Conservation (phyloP, 2,329 filamentous ascomycete species). For the Clonostachys solani region DNA sequence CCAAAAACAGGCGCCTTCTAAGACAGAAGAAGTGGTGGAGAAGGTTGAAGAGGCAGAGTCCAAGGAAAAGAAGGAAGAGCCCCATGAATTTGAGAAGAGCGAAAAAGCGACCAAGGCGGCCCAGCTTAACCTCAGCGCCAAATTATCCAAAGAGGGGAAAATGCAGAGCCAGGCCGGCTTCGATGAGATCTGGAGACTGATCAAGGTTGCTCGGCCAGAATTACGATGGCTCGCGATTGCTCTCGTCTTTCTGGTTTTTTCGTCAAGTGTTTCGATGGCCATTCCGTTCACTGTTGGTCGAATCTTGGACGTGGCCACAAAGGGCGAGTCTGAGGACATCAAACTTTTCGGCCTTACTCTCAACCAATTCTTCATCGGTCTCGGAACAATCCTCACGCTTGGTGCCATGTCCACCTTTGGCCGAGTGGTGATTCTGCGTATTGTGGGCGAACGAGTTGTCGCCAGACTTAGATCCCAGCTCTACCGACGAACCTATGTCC, state of each 20-base stretch:
- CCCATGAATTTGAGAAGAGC: conserved; percentile 55
- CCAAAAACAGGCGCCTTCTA: conserved; percentile 15
- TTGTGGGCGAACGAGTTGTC: conserved; percentile 93
- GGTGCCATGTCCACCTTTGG: conserved; percentile 92
- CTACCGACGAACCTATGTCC: conserved; percentile 88
- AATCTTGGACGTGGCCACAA: conserved; percentile 87
- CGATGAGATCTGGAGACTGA: conserved; percentile 77
- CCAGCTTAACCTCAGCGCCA: conserved; percentile 84
- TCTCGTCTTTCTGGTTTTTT: conserved; percentile 81
- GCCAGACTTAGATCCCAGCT: conserved; percentile 83
- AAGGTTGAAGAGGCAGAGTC: conserved; percentile 18
- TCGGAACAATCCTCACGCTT: conserved; percentile 71
- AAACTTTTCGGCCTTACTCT: conserved; percentile 80
- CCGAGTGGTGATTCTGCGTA: conserved; percentile 85
- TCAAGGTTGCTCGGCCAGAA: conserved; percentile 88
- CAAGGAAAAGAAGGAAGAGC: conserved; percentile 28
- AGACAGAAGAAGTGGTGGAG: conserved; percentile 13
- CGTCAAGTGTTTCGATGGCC: conserved; percentile 90
- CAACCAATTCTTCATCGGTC: conserved; percentile 81
- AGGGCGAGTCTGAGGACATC: conserved; percentile 59
- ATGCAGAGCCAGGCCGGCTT: conserved; percentile 54
- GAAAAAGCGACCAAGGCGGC: conserved; percentile 84
- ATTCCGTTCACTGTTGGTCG: conserved; percentile 96
- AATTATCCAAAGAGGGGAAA: conserved; percentile 78
- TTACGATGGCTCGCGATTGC: conserved; percentile 72